A percentile compares a stretch with the other conserved stretches of the same genome.
These are phyloP conservation scores for Ilex asprella DNA, from an alignment of 257 asterid species.

Conservation along the genomic window DNA sequence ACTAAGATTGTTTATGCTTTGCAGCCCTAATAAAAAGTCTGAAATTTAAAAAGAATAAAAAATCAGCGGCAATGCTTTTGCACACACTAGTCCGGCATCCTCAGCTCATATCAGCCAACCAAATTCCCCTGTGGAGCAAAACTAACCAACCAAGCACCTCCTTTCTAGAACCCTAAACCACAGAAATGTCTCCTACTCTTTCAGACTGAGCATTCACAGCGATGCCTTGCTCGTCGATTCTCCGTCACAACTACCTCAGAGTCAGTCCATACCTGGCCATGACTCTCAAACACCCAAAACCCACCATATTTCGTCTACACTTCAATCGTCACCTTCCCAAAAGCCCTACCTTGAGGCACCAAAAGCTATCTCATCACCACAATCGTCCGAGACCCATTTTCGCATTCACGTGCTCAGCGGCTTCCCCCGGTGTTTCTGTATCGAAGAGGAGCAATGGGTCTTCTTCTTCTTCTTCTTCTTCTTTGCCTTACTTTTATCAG, in stretches of 20 bases:
- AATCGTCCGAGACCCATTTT: conserved; percentile 15
- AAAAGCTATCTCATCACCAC: background rate
- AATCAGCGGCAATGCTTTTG: too few species aligned
- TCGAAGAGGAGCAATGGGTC: conserved; percentile 32
- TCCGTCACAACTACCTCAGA: conserved; percentile 25
- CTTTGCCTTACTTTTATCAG: conserved; percentile 44
- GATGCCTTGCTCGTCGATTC: conserved; percentile 26
- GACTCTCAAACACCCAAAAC: conserved; percentile 24
- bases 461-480: conserved; percentile 13
- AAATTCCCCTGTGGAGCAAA: too few species aligned
- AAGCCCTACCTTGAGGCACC: conserved; percentile 1
- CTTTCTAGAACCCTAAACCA: conserved; percentile 49
- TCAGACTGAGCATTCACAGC: background rate
- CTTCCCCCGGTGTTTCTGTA: conserved; percentile 22
- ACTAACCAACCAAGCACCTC: background rate
- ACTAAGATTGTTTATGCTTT: too few species aligned
- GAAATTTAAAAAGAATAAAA: too few species aligned
- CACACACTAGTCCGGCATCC: too few species aligned
- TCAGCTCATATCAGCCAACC: too few species aligned
- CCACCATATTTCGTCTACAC: conserved; percentile 17
- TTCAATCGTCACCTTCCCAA: conserved; percentile 30
- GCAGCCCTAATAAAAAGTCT: too few species aligned
- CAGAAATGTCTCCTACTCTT: background rate
- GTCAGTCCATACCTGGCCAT: conserved; percentile 39
- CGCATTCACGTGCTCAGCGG: conserved; percentile 27